These are phyloP conservation scores for Rhizopus delemar DNA, from an alignment of 371 early-diverging fungal species.

Conservation along the genomic window DNA sequence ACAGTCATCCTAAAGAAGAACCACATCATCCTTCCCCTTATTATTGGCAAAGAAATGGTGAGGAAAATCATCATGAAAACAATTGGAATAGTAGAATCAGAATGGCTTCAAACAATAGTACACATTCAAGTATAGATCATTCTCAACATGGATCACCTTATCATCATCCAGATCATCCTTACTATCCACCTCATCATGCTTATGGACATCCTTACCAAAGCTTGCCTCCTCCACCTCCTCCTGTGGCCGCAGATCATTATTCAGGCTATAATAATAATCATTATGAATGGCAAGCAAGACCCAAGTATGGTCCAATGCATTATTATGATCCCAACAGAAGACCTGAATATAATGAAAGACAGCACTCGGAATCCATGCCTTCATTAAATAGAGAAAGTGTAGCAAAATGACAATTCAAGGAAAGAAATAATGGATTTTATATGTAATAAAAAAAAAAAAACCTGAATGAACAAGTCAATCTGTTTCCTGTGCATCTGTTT, in stretches of 20 bases:
- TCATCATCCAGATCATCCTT: not conserved
- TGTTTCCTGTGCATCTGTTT: too few relatives aligned
- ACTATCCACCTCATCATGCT: not conserved
- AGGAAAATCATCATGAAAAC: not conserved
- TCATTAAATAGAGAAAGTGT: not conserved
- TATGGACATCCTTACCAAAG: not conserved
- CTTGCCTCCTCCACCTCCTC: constrained; percentile 2
- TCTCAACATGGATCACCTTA: not conserved
- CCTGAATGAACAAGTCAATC: too few relatives aligned
- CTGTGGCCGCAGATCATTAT: constrained; percentile 3
- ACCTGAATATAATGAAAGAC: constrained; percentile 9
- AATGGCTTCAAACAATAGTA: not conserved
- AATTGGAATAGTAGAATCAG: constrained; percentile 1
- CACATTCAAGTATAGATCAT: not conserved
- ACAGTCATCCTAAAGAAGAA: not conserved
- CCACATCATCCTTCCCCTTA: constrained; percentile 1
- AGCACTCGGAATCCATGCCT: not conserved
- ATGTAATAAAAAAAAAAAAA: not conserved
- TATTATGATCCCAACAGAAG: constrained; percentile 13
- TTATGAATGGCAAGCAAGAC: constrained; percentile 11
- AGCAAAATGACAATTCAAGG: not conserved
- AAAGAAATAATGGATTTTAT: not conserved
- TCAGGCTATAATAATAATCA: constrained; percentile 4
- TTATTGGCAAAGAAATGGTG: constrained; percentile 1
- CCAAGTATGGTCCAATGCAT: not conserved